Evolutionary conservation across 202 grass and related monocot species (phyloP).

Genomic region (Alloteropsis angusta): DNA sequence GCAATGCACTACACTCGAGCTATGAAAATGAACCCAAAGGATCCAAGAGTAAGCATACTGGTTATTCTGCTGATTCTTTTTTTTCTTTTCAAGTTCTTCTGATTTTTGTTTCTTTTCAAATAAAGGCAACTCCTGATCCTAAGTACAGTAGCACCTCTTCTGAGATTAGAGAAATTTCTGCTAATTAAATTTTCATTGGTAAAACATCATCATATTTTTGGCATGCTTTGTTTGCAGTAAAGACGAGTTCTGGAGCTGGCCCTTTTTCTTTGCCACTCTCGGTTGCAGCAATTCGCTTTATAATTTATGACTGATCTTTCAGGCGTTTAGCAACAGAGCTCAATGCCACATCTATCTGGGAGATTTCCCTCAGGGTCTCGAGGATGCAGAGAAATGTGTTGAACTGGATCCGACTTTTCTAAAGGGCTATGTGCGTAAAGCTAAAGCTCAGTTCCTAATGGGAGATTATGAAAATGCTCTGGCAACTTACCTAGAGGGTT

Average conservation of each 20-base stretch:
- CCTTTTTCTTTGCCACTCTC: neutral
- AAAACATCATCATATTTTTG: neutral
- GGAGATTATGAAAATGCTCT: conserved; percentile 52
- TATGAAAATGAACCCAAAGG: conserved; percentile 39
- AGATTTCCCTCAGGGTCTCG: conserved; percentile 37
- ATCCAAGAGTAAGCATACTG: conserved; percentile 33
- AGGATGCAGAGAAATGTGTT: conserved; percentile 58
- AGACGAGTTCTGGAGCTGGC: neutral
- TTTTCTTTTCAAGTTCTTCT: too few species aligned
- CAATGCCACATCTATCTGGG: conserved; percentile 51
- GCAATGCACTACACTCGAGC: conserved; percentile 37
- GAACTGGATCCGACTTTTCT: conserved; percentile 50
- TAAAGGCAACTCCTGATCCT: neutral
- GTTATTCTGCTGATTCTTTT: neutral
- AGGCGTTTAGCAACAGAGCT: conserved; percentile 62
- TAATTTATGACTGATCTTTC: neutral
- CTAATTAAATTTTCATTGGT: neutral
- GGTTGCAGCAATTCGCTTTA: neutral
- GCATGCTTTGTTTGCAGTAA: neutral
- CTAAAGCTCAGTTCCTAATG: conserved; percentile 50
- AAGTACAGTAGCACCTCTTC: neutral
- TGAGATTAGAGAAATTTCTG: neutral
- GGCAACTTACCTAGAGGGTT: conserved; percentile 49
- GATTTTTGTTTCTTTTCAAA: neutral
- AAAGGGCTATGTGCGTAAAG: conserved; percentile 56